Percentiles rank a stretch among this genome's conserved stretches.
Evolutionary conservation across 2,329 filamentous ascomycete genomes (phyloP).

Genomic region (Verticillium albo-atrum): DNA sequence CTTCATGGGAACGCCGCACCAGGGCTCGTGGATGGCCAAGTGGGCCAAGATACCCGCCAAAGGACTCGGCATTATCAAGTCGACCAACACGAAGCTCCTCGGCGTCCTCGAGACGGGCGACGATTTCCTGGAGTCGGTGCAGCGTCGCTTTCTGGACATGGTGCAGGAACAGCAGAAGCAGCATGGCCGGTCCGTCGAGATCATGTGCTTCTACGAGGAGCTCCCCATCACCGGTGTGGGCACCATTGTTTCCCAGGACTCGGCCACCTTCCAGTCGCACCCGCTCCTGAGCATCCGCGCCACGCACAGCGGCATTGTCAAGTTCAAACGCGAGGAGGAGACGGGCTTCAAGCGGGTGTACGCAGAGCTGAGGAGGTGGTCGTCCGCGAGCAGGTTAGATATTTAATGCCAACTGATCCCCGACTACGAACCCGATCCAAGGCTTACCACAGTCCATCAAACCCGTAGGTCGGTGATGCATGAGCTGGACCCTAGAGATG

Average conservation of each 20-base stretch:
- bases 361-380: slow-evolving; percentile 15
- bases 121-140: slow-evolving; percentile 17
- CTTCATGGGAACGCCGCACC: slow-evolving; percentile 34
- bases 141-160: slow-evolving; percentile 20
- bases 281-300: slow-evolving; percentile 20
- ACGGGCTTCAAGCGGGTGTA: slow-evolving; percentile 22
- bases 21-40: slow-evolving; percentile 25
- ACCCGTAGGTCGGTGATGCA: too few relatives aligned
- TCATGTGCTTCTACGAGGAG: slow-evolving; percentile 31
- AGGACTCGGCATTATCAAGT: slow-evolving; percentile 23
- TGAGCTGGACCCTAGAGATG: too few relatives aligned
- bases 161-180: slow-evolving; percentile 14
- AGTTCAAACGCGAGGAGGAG: slow-evolving; percentile 21
- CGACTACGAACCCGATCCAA: too few relatives aligned
- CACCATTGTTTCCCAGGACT: slow-evolving; percentile 21
- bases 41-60: slow-evolving; percentile 25
- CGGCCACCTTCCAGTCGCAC: slow-evolving; percentile 23
- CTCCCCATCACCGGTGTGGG: slow-evolving; percentile 19
- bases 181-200: too few relatives aligned
- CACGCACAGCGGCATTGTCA: slow-evolving; percentile 27
- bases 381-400: too few relatives aligned
- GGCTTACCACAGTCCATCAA: too few relatives aligned
- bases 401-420: too few relatives aligned
- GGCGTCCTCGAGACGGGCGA: slow-evolving; percentile 19
- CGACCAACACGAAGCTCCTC: slow-evolving; percentile 24